These are phyloP conservation scores for Apiospora marii DNA, from an alignment of 2,329 filamentous ascomycete genomes.

Conservation along the genomic window DNA sequence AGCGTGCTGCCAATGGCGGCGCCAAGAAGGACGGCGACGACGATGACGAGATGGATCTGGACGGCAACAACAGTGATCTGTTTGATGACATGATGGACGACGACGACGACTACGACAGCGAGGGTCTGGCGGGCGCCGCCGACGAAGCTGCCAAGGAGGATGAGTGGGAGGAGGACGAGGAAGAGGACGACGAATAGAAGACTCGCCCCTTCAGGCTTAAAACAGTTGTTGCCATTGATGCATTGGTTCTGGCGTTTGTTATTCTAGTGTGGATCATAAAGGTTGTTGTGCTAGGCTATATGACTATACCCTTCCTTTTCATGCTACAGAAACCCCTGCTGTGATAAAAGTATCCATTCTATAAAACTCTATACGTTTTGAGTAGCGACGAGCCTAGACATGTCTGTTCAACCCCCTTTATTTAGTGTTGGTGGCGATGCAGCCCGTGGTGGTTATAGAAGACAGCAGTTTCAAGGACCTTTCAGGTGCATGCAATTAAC, in stretches of 20 bases:
- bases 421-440: not conserved
- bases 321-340: not conserved
- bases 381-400: not conserved
- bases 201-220: not conserved
- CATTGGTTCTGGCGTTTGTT: constrained; percentile 18
- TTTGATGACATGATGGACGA: constrained; percentile 55
- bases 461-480: too few species aligned
- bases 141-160: constrained; percentile 57
- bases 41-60: constrained; percentile 48
- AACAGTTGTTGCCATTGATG: constrained; percentile 4
- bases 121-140: constrained; percentile 57
- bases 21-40: constrained; percentile 43
- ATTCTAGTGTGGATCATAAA: constrained; percentile 9
- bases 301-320: constrained; percentile 22
- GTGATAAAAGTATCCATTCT: not conserved
- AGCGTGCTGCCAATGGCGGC: constrained; percentile 50
- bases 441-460: not conserved
- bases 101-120: constrained; percentile 60
- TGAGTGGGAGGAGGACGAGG: constrained; percentile 57
- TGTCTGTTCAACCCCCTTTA: not conserved
- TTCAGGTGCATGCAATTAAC: too few species aligned
- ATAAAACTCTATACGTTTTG: not conserved
- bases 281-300: constrained; percentile 20
- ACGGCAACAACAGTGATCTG: constrained; percentile 50
- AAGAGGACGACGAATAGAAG: constrained; percentile 56